Base-by-base conservation (phyloP, 2,329 filamentous ascomycete species). In the Neofusicoccum ribis region DNA sequence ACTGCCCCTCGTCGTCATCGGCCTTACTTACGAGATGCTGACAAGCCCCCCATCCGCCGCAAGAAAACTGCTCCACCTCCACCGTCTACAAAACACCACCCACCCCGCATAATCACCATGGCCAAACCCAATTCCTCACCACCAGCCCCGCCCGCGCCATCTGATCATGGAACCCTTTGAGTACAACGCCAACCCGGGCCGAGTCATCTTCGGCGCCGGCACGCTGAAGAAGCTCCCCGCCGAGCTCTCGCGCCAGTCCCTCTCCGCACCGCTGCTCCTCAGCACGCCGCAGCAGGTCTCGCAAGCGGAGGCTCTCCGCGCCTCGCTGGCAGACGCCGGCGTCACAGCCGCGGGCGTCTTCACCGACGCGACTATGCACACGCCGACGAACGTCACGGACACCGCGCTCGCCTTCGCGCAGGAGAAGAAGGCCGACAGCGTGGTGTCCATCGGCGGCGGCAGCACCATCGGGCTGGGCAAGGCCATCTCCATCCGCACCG, bases 401-500 rank as follows among this genome's bases (percentile, higher is more conserved):
- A 80, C 82, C 70, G 86, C 86, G 0, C 69, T 87, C n/a, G 75
- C 77, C 2, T 81, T 82, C 64, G 77, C 82, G 0, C 76, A 77
- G 63, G 73, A 76, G 0, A 73, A 78, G 15, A 75, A 74, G 3
- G 84, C 84, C 4, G 86, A 89, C 72, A 81, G 80, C 31, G 75
- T 89, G 44, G 78, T 89, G 50, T 88, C 85, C 46, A 84, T 89
- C 66, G 88, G 88, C 5, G 86, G 87, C 59, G 85, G 86, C 34
- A 87, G 85, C 63, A 88, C 86, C 0, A 86, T 85, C 61, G 87
- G 87, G 0, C 76, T 89, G n/a, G 76, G 74, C n/a, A 77, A 78
- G 61, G 76, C 75, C 12, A 70, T 77, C 39, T 71, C 69, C 20
- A 69, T 77, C 15, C 58, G 75, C 9, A 76, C 73, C 27, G 75